phyloP scores from a whole-genome alignment of 805 yeast genomes.

The Clavispora carvajalis region DNA sequence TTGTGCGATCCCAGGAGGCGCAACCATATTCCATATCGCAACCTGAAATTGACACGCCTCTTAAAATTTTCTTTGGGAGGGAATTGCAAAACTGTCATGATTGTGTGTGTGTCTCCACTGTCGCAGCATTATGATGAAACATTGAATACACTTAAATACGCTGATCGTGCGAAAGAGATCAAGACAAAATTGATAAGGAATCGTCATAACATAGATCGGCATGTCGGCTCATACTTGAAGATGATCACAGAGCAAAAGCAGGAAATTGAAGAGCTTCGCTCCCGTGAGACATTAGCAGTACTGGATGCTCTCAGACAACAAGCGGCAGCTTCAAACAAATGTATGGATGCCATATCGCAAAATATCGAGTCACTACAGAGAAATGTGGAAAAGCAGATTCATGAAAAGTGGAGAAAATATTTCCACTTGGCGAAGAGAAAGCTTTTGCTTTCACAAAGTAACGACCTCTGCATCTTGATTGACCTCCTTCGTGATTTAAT shows the following conservation, averaged over 20 bases:
- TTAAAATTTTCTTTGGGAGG: constrained; percentile 90
- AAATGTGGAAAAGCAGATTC: constrained; percentile 39
- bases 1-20: constrained; percentile 65
- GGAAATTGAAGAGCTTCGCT: constrained; percentile 64
- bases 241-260: constrained; percentile 78
- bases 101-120: constrained; percentile 88
- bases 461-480: constrained; percentile 6
- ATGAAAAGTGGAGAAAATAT: constrained; percentile 40
- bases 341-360: constrained; percentile 36
- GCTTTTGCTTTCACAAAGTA: constrained; percentile 16
- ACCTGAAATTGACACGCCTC: constrained; percentile 82
- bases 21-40: constrained; percentile 84
- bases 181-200: constrained; percentile 75
- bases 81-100: constrained; percentile 92
- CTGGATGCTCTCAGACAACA: constrained; percentile 20
- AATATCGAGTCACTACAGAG: constrained; percentile 37
- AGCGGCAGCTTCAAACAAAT: constrained; percentile 4
- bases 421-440: constrained; percentile 44
- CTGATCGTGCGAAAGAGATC: constrained; percentile 86
- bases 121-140: constrained; percentile 90
- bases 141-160: constrained; percentile 83
- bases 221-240: constrained; percentile 77
- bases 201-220: constrained; percentile 70
- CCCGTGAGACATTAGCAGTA: constrained; percentile 44
- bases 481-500: neutral